A percentile compares a stretch with the other conserved stretches of the same genome.
phyloP scores from a whole-genome alignment of 164 flowering plant species.

The Stephania cephalantha region DNA sequence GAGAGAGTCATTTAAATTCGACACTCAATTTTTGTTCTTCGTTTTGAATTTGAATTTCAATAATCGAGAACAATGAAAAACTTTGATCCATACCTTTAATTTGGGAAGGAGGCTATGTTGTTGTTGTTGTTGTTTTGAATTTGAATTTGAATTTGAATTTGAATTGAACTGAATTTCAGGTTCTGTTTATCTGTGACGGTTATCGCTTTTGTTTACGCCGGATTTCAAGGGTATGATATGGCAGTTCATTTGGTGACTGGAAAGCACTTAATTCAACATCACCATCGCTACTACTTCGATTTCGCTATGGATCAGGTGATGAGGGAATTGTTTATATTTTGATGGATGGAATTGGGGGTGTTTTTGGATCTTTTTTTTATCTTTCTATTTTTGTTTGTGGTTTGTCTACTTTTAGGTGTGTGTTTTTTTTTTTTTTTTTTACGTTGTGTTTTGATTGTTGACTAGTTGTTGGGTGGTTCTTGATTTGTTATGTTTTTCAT shows the following conservation, averaged over 20 bases:
- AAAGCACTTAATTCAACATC: slow-evolving; percentile 45
- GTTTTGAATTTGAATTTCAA: neutral
- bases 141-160: slow-evolving; percentile 1
- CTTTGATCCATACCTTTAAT: too few relatives aligned
- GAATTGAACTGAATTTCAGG: slow-evolving; percentile 33
- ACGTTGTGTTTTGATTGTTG: neutral
- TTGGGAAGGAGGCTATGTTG: too few relatives aligned
- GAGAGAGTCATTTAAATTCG: too few relatives aligned
- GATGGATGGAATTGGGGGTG: too few relatives aligned
- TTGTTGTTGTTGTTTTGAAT: too few relatives aligned
- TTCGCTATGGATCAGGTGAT: slow-evolving; percentile 89
- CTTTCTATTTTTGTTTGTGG: neutral
- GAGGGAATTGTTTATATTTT: slow-evolving; percentile 13
- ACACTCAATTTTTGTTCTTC: too few relatives aligned
- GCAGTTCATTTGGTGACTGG: slow-evolving; percentile 39
- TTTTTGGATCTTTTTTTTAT: neutral
- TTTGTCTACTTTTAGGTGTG: neutral
- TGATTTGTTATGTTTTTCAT: too few relatives aligned
- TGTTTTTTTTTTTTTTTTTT: too few relatives aligned
- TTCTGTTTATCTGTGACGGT: slow-evolving; percentile 63
- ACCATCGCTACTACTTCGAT: slow-evolving; percentile 44
- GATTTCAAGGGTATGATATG: slow-evolving; percentile 64
- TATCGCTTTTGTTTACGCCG: slow-evolving; percentile 73
- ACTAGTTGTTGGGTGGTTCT: too few relatives aligned
- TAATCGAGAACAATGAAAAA: too few relatives aligned